phyloP scores from a whole-genome alignment of 768 basidiomycete species.

The Termitomyces bulborhizus region DNA sequence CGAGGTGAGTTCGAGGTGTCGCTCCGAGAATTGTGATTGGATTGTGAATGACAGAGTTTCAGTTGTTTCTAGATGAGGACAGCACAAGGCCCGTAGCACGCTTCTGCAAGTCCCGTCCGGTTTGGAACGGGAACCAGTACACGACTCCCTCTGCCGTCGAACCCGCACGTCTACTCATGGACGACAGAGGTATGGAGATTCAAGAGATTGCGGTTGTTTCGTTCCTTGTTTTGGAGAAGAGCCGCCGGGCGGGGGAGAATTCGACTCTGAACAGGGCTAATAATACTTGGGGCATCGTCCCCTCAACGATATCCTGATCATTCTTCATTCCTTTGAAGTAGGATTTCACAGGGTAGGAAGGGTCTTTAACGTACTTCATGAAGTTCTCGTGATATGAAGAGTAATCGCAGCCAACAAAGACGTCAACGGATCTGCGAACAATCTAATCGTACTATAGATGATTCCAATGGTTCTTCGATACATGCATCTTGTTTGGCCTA shows the following conservation, averaged over 20 bases:
- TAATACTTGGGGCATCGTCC: background rate
- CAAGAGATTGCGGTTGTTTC: slow-evolving; percentile 32
- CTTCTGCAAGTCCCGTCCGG: slow-evolving; percentile 24
- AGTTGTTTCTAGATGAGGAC: slow-evolving; percentile 31
- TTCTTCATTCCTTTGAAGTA: background rate
- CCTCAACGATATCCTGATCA: background rate
- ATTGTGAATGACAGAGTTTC: background rate
- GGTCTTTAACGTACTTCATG: too few species aligned
- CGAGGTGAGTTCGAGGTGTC: slow-evolving; percentile 18
- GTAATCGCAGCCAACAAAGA: too few species aligned
- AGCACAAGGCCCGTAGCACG: slow-evolving; percentile 28
- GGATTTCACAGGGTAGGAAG: too few species aligned
- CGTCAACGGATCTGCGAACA: too few species aligned
- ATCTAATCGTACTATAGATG: too few species aligned
- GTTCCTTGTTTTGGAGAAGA: slow-evolving; percentile 37
- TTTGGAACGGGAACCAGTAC: slow-evolving; percentile 15
- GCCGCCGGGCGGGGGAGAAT: slow-evolving; percentile 18
- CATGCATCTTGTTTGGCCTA: too few species aligned
- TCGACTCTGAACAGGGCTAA: background rate
- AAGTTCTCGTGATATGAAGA: too few species aligned
- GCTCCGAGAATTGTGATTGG: background rate
- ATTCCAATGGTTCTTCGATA: too few species aligned
- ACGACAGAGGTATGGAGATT: slow-evolving; percentile 26
- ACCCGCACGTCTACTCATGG: slow-evolving; percentile 27
- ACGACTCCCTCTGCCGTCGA: slow-evolving; percentile 8